These are phyloP conservation scores for Colletotrichum sp. DNA, from an alignment of 2,329 filamentous ascomycete genomes.

Conservation along the genomic window DNA sequence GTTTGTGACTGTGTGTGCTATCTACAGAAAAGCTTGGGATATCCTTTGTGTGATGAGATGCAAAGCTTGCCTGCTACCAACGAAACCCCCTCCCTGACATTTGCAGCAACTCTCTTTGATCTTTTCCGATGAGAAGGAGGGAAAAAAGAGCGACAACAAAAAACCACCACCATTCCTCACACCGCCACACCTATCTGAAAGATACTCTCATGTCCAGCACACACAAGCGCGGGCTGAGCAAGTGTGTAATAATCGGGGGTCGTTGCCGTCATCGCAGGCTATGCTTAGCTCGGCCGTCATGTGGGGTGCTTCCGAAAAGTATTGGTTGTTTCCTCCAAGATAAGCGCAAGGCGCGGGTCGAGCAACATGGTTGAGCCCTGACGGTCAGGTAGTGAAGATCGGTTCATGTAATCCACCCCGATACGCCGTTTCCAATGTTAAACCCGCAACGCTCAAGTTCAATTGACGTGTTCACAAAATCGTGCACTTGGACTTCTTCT, in stretches of 20 bases:
- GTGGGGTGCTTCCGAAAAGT: background rate
- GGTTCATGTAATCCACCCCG: slow-evolving; percentile 1
- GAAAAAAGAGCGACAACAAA: background rate
- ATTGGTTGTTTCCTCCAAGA: background rate
- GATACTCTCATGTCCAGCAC: background rate
- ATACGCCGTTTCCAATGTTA: slow-evolving; percentile 13
- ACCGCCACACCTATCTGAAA: background rate
- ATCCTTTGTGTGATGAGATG: slow-evolving; percentile 28
- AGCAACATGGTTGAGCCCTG: slow-evolving; percentile 12
- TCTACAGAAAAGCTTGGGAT: slow-evolving; percentile 32
- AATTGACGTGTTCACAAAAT: slow-evolving; percentile 60
- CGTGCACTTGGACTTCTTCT: slow-evolving; percentile 72
- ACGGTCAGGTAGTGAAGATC: background rate
- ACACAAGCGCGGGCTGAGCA: background rate
- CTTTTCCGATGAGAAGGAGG: background rate
- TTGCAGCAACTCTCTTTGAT: background rate
- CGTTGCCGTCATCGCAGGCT: slow-evolving; percentile 1
- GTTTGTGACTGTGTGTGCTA: slow-evolving; percentile 23
- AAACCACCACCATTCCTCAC: background rate
- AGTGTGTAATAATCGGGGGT: background rate
- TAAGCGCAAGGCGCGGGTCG: background rate
- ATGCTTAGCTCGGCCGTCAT: background rate
- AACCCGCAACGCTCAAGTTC: background rate
- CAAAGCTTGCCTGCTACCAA: slow-evolving; percentile 20
- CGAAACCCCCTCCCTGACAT: background rate